These are phyloP conservation scores for Debaryomyces maramus DNA, from an alignment of 805 yeast genomes.

Conservation along the genomic window DNA sequence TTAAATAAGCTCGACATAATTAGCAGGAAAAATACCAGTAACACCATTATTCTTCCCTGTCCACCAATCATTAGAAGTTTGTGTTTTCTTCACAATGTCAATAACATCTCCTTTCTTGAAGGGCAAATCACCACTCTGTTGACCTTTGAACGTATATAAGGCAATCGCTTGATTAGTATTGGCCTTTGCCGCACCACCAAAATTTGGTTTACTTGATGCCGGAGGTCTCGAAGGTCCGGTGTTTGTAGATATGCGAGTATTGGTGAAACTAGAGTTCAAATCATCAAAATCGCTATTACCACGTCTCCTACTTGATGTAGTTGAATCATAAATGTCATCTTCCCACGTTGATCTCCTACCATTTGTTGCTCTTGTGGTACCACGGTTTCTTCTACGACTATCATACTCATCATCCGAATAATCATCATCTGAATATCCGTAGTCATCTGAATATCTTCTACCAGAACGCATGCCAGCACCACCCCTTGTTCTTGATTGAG, in stretches of 20 bases:
- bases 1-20: conserved; percentile 80
- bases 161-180: conserved; percentile 83
- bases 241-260: conserved; percentile 24
- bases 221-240: conserved; percentile 39
- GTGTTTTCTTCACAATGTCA: conserved; percentile 80
- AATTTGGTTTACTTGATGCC: conserved; percentile 39
- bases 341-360: conserved; percentile 65
- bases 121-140: conserved; percentile 88
- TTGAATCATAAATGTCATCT: conserved; percentile 78
- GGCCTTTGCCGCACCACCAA: conserved; percentile 34
- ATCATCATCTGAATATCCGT: conserved; percentile 36
- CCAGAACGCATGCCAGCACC: conserved; percentile 11
- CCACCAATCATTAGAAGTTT: conserved; percentile 98
- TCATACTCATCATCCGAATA: conserved; percentile 41
- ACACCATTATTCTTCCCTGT: conserved; percentile 82
- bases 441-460: conserved; percentile 31
- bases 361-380: conserved; percentile 12
- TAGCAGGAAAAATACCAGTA: conserved; percentile 96
- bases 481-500: conserved; percentile 23
- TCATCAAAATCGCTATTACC: conserved; percentile 33
- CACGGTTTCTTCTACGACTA: conserved; percentile 22
- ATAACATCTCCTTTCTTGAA: conserved; percentile 95
- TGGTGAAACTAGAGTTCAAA: conserved; percentile 35
- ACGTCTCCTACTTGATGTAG: conserved; percentile 30
- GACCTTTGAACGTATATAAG: conserved; percentile 83